These are phyloP conservation scores for Dothistroma septosporum DNA, from an alignment of 2,329 filamentous ascomycete species.

Conservation along the genomic window DNA sequence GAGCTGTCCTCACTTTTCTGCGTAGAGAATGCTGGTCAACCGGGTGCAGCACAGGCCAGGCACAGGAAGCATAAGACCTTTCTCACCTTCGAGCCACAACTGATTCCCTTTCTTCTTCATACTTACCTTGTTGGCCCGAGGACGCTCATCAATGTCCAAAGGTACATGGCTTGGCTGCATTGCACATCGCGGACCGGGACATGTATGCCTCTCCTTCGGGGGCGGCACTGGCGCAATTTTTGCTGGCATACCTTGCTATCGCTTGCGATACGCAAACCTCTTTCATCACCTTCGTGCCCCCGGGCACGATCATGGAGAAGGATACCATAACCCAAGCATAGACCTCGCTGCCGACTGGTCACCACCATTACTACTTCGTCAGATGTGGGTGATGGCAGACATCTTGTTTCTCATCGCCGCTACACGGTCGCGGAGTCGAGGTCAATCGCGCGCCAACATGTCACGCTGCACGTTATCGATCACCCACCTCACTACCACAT, in stretches of 20 bases:
- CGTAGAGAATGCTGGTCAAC: no score
- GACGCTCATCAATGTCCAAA: conserved; percentile 5
- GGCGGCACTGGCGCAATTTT: conserved; percentile 9
- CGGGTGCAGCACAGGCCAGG: not conserved
- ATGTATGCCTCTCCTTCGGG: conserved; percentile 8
- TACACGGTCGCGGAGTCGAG: not conserved
- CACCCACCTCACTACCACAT: not conserved
- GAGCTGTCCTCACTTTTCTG: no score
- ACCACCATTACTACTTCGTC: no score
- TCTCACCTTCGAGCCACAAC: not conserved
- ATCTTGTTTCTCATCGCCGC: no score
- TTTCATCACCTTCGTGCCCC: conserved; percentile 5
- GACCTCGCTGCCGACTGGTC: no score
- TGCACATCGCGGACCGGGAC: conserved; percentile 2
- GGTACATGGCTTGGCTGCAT: not conserved
- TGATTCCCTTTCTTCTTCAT: not conserved
- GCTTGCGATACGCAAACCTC: not conserved
- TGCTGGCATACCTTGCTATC: conserved; percentile 1
- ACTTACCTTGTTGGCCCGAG: conserved; percentile 8
- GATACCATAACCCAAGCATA: not conserved
- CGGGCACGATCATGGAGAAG: conserved; percentile 4
- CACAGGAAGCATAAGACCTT: not conserved
- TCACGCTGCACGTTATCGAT: not conserved
- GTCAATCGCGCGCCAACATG: no score
- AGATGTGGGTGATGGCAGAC: no score